Conservation (phyloP, 371 early-diverging fungal species). For the Phascolomyces articulosus region DNA sequence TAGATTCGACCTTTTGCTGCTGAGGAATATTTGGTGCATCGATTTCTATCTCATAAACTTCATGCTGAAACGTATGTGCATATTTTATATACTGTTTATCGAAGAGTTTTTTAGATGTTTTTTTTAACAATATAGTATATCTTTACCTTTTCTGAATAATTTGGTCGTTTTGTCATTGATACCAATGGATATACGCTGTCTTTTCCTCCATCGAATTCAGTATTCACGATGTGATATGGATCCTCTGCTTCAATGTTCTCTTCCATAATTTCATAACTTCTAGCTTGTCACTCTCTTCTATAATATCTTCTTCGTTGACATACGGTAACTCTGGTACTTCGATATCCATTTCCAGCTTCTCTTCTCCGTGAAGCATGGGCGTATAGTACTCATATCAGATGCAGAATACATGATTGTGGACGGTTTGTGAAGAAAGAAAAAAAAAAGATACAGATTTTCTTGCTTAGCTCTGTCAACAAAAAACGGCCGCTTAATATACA, state of each 20-base stretch:
- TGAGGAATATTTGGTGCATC: not conserved
- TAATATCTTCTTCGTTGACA: not conserved
- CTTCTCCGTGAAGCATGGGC: not conserved
- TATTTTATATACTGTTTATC: conserved; percentile 1
- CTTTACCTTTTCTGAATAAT: conserved; percentile 1
- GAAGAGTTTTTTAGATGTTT: not conserved
- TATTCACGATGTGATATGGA: not conserved
- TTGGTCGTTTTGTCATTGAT: conserved; percentile 3
- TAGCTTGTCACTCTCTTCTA: not conserved
- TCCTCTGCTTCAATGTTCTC: not conserved
- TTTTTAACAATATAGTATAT: not conserved
- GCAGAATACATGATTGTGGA: no score
- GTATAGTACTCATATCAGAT: not conserved
- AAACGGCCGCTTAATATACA: not conserved
- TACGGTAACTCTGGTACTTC: not conserved
- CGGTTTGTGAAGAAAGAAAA: not conserved
- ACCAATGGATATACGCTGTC: not conserved
- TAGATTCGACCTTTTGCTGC: not conserved
- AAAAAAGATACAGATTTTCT: not conserved
- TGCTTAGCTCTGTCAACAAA: not conserved
- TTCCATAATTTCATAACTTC: conserved; percentile 3
- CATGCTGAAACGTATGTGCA: not conserved
- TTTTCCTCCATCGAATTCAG: conserved; percentile 1
- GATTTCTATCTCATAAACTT: not conserved
- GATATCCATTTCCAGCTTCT: not conserved